Evolutionary conservation across 768 basidiomycete genomes (phyloP).

Genomic region (Suillus hirtellus): DNA sequence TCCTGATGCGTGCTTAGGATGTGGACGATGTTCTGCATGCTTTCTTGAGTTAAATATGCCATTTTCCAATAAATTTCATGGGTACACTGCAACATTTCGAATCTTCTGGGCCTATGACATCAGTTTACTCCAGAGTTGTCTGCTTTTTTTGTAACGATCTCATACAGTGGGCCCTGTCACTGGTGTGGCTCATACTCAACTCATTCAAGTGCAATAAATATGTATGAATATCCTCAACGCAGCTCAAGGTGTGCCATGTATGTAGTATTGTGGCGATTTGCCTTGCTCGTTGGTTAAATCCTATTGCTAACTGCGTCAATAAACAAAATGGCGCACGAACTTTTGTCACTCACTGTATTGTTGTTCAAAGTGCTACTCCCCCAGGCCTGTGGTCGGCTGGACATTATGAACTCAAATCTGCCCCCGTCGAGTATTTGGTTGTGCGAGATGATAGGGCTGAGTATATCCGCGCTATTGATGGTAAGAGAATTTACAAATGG

Average conservation of each 20-base stretch:
- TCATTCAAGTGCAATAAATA: neutral
- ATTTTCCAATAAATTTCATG: neutral
- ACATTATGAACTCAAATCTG: constrained; percentile 66
- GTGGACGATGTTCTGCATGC: neutral
- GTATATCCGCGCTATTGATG: constrained; percentile 50
- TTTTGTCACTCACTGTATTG: neutral
- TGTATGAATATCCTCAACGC: neutral
- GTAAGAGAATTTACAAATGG: constrained; percentile 61
- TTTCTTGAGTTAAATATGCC: neutral
- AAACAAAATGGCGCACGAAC: neutral
- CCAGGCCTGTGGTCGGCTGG: constrained; percentile 47
- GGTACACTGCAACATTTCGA: neutral
- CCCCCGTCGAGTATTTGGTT: constrained; percentile 61
- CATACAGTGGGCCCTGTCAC: neutral
- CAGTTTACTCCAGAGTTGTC: neutral
- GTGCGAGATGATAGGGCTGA: constrained; percentile 55
- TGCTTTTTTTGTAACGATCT: neutral
- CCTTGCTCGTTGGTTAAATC: neutral
- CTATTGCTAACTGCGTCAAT: neutral
- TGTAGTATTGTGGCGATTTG: neutral
- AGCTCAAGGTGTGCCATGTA: neutral
- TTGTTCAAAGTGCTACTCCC: constrained; percentile 28
- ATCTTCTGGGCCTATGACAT: neutral
- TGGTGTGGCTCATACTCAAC: neutral
- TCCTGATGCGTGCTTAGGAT: neutral